Conservation (phyloP, 148 eudicot species). For the Mesembryanthemum crystallinum region DNA sequence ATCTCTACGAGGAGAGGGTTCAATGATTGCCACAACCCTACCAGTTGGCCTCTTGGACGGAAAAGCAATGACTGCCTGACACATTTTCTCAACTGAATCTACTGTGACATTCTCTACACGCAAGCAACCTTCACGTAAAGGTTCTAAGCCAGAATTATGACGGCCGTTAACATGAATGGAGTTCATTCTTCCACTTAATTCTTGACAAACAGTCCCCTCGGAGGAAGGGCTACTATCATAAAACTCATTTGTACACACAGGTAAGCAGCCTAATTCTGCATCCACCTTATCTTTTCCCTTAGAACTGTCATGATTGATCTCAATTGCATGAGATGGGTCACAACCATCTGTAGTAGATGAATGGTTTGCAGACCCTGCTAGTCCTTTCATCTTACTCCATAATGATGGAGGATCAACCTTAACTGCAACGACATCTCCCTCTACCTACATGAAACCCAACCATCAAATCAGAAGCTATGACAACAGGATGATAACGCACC, state of each 20-base stretch:
- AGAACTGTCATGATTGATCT: constrained; percentile 21
- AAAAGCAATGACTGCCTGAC: constrained; percentile 38
- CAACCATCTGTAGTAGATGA: constrained; percentile 30
- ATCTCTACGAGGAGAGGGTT: constrained; percentile 60
- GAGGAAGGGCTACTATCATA: constrained; percentile 15
- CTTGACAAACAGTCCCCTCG: constrained; percentile 25
- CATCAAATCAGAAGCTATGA: constrained; percentile 2
- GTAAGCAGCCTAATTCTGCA: constrained; percentile 15
- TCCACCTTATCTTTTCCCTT: constrained; percentile 55
- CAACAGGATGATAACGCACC: neutral
- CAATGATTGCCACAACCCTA: constrained; percentile 63
- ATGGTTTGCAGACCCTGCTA: constrained; percentile 34
- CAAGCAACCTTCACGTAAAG: constrained; percentile 26
- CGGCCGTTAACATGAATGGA: constrained; percentile 26
- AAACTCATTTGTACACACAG: constrained; percentile 21
- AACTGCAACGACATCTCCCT: constrained; percentile 83
- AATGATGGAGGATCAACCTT: constrained; percentile 59
- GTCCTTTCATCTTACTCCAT: constrained; percentile 90
- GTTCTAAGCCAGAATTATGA: constrained; percentile 26
- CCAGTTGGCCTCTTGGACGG: constrained; percentile 89
- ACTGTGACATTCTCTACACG: constrained; percentile 28
- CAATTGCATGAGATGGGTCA: constrained; percentile 27
- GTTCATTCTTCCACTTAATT: constrained; percentile 24
- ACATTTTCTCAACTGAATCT: constrained; percentile 50
- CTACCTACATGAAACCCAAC: constrained; percentile 47